Conservation (phyloP, 305 asterid species). For the Fraxinus paxiana region DNA sequence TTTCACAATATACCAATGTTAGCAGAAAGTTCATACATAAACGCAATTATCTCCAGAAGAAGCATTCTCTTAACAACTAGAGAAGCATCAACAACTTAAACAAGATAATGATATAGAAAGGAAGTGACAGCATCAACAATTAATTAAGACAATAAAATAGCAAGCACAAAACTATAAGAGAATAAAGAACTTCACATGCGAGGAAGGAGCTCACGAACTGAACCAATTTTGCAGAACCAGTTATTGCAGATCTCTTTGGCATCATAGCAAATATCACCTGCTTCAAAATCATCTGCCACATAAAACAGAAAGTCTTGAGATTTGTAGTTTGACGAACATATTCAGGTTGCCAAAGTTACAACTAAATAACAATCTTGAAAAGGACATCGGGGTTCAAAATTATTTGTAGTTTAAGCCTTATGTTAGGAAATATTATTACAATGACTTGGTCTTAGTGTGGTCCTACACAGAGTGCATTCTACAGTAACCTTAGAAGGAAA, state of each 20-base stretch:
- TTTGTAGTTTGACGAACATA: conserved; percentile 14
- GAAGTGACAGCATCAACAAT: conserved; percentile 18
- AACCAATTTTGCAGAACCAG: conserved; percentile 83
- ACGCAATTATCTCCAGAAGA: neutral
- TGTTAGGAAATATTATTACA: neutral
- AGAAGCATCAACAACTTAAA: neutral
- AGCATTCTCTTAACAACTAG: neutral
- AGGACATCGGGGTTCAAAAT: neutral
- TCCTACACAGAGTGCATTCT: neutral
- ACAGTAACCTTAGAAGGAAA: neutral
- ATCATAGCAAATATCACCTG: conserved; percentile 48
- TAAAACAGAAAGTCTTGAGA: conserved; percentile 16
- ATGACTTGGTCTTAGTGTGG: neutral
- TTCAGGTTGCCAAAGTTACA: conserved; percentile 18
- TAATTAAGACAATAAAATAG: conserved; percentile 10
- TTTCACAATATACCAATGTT: conserved; percentile 14
- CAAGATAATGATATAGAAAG: conserved; percentile 5
- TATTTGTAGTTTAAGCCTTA: neutral
- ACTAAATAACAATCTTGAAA: conserved; percentile 15
- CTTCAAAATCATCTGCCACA: conserved; percentile 58
- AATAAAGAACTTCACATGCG: conserved; percentile 65
- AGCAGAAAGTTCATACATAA: conserved; percentile 6
- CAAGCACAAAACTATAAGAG: conserved; percentile 15
- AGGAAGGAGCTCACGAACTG: conserved; percentile 76
- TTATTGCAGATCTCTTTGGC: conserved; percentile 90